Conservation (phyloP, 2,329 filamentous ascomycete species). For the Stemphylium lycopersici region DNA sequence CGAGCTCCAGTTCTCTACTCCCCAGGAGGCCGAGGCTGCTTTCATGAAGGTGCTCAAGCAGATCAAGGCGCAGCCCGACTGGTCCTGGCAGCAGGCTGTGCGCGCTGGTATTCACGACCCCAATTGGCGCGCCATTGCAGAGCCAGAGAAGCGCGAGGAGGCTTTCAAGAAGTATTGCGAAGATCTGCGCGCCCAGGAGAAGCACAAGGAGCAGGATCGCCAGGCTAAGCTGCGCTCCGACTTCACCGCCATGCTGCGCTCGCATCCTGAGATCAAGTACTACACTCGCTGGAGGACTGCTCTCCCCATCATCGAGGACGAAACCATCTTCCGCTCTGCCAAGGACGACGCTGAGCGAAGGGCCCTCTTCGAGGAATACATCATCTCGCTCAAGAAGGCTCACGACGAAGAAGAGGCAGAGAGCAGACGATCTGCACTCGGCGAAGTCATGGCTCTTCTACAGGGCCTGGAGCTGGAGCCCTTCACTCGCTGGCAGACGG, state of each 20-base stretch:
- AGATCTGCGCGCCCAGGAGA: constrained; percentile 88
- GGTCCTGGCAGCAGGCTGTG: constrained; percentile 90
- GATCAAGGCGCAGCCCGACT: constrained; percentile 85
- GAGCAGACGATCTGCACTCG: constrained; percentile 79
- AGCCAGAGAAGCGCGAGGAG: constrained; percentile 85
- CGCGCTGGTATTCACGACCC: constrained; percentile 85
- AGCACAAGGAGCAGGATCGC: constrained; percentile 91
- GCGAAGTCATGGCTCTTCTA: constrained; percentile 78
- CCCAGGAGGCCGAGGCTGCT: constrained; percentile 89
- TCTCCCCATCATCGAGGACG: constrained; percentile 88
- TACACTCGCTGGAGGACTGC: constrained; percentile 98
- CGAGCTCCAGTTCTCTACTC: constrained; percentile 59
- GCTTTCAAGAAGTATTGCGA: constrained; percentile 95
- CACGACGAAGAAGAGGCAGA: constrained; percentile 77
- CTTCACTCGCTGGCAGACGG: constrained; percentile 93
- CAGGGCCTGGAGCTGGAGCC: constrained; percentile 83
- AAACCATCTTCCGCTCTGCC: constrained; percentile 93
- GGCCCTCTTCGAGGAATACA: constrained; percentile 92
- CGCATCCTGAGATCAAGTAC: constrained; percentile 95
- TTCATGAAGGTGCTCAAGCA: constrained; percentile 90
- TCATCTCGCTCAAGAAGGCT: constrained; percentile 79
- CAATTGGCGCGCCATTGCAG: constrained; percentile 90
- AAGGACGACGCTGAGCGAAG: constrained; percentile 86
- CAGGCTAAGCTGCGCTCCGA: constrained; percentile 89
- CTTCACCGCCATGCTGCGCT: constrained; percentile 94